Evolutionary conservation across 208 protist genomes (phyloP).

Genomic region (Trypanosoma boissoni): DNA sequence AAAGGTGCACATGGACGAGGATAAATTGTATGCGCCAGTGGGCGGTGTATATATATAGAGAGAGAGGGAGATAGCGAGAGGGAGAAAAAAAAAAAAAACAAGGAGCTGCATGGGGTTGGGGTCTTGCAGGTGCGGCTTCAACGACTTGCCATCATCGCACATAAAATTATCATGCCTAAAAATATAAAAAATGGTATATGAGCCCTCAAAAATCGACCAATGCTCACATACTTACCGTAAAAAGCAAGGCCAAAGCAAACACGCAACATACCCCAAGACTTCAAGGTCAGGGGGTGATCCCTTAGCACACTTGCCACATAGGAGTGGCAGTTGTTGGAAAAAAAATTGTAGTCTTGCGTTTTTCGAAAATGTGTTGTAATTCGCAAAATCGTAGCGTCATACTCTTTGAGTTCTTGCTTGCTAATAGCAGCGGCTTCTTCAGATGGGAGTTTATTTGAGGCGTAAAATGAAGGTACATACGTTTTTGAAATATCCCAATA

Average conservation of each 20-base stretch:
- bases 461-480: conserved; percentile 62
- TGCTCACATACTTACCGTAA: conserved; percentile 43
- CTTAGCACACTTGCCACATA: conserved; percentile 61
- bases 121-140: not conserved
- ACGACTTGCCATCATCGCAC: not conserved
- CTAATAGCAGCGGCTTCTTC: conserved; percentile 21
- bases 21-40: too few relatives aligned
- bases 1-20: too few relatives aligned
- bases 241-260: conserved; percentile 42
- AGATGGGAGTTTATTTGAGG: conserved; percentile 8
- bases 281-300: conserved; percentile 24
- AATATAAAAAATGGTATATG: conserved; percentile 40
- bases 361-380: conserved; percentile 57
- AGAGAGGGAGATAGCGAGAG: too few relatives aligned
- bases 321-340: conserved; percentile 89
- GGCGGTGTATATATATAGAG: too few relatives aligned
- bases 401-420: conserved; percentile 39
- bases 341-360: conserved; percentile 82
- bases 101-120: not conserved
- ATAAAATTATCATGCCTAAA: conserved; percentile 7
- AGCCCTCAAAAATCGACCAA: conserved; percentile 28
- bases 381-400: conserved; percentile 44
- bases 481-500: conserved; percentile 74
- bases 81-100: not conserved
- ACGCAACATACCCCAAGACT: conserved; percentile 42